Base-by-base conservation (phyloP, 202 grass and related monocot species). In the Carex arenaria region DNA sequence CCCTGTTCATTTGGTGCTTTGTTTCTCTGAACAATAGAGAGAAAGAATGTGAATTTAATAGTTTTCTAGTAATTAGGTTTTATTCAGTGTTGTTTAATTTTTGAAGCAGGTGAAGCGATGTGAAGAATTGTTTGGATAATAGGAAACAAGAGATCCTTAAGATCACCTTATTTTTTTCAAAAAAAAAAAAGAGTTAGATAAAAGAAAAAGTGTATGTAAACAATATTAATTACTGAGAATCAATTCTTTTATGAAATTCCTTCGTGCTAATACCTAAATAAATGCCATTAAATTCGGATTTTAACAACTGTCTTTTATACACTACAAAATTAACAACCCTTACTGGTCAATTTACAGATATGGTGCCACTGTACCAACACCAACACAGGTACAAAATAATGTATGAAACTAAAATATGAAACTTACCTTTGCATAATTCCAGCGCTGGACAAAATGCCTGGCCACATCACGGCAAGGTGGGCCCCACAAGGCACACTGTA, bases 391-490 rank as follows among this genome's bases (percentile, higher is more conserved):
- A 65, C 7, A 36, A 43, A 38, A 67, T 67, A 4, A 7, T 31
- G 10, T 13, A 40, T 40, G 38, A 40, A 40, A 40, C 38, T 78
- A 67, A 59, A 75, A 28, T 38, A 70, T 43, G 30, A 69, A 62
- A 19, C 63, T 10, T 82, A 97, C 94, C 94, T 97, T 97, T 73
- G 92, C 82, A 78, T 90, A 92, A 87, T 98, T 98, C 93, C 96
- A 98, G 62, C 96, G 92, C 86, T 98, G 93, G 30, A 98, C 96
- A 93, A 98, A 98, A 85, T 98, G 96, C 59, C 96, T 90, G n/a
- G 93, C 96, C 64, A 93, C 93, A 92, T 98, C 96, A 66, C 85
- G 88, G 67, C 96, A 98, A 82, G 93, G 88, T 86, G 93, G 91
- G 7, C 96, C 96, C 43, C 92, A 93, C 15, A 98, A 89, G 86